These are phyloP conservation scores for Nidula niveotomentosa DNA, from an alignment of 1,284 basidiomycete genomes.

Conservation along the genomic window DNA sequence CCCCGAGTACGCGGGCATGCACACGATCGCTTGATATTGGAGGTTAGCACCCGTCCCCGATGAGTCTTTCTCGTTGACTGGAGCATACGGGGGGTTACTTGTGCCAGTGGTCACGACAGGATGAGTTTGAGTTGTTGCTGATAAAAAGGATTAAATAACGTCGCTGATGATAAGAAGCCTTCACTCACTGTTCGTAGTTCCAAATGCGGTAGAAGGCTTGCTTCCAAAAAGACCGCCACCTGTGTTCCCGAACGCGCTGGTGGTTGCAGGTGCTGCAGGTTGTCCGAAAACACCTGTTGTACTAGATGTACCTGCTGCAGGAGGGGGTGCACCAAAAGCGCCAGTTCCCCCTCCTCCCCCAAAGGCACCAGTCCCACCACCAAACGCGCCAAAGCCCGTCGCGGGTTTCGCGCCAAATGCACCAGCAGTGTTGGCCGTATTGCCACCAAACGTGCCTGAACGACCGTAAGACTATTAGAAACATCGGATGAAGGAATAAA, in stretches of 20 bases:
- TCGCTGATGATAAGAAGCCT: not conserved
- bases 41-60: conserved; percentile 30
- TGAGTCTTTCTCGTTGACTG: conserved; percentile 61
- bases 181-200: conserved; percentile 34
- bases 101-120: conserved; percentile 62
- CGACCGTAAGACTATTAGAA: conserved; percentile 14
- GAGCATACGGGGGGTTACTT: conserved; percentile 54
- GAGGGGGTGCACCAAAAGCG: conserved; percentile 40
- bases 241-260: conserved; percentile 35
- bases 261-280: conserved; percentile 24
- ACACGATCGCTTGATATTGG: conserved; percentile 75
- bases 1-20: conserved; percentile 67
- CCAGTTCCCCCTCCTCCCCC: conserved; percentile 32
- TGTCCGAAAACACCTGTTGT: conserved; percentile 26
- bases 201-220: conserved; percentile 51
- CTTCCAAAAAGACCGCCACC: conserved; percentile 43
- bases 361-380: conserved; percentile 45
- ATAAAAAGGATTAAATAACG: not conserved
- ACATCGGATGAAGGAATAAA: conserved; percentile 12
- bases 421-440: conserved; percentile 37
- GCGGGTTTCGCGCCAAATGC: conserved; percentile 63
- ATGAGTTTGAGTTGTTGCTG: conserved; percentile 2
- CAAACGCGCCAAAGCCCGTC: conserved; percentile 70
- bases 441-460: conserved; percentile 62
- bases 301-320: conserved; percentile 3